Percentiles rank a stretch among this genome's conserved stretches.
Conservation (phyloP, 148 eudicot genomes). For the Chenopodium quinoa region DNA sequence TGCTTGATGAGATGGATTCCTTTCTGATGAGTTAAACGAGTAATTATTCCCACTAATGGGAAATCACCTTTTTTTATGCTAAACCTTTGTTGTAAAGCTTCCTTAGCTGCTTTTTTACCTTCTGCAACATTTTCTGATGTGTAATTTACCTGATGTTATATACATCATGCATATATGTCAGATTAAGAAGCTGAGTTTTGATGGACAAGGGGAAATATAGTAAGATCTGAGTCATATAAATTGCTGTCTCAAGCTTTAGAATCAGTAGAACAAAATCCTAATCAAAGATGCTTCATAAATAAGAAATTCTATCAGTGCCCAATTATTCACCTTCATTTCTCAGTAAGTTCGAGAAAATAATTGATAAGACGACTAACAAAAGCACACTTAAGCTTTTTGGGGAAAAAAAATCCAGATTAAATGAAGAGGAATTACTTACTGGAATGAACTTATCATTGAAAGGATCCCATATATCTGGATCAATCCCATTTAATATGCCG, state of each 20-base stretch:
- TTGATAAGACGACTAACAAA: neutral
- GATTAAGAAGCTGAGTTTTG: neutral
- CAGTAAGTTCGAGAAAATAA: neutral
- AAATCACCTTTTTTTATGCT: slow-evolving; percentile 67
- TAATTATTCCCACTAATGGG: slow-evolving; percentile 79
- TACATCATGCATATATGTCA: slow-evolving; percentile 3
- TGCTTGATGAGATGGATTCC: slow-evolving; percentile 97
- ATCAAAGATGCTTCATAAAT: neutral
- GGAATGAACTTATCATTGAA: slow-evolving; percentile 85
- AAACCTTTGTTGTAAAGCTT: slow-evolving; percentile 82
- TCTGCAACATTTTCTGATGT: slow-evolving; percentile 84
- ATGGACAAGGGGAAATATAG: neutral
- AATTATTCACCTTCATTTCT: neutral
- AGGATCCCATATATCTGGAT: slow-evolving; percentile 96
- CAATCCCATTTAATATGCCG: slow-evolving; percentile 96
- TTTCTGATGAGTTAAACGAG: slow-evolving; percentile 97
- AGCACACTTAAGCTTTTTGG: neutral
- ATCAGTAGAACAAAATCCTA: slow-evolving; percentile 5
- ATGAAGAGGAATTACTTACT: slow-evolving; percentile 45
- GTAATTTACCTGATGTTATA: slow-evolving; percentile 59
- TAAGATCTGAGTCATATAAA: neutral
- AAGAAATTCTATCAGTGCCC: no score
- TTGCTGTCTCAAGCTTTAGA: neutral
- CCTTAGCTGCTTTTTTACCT: slow-evolving; percentile 91
- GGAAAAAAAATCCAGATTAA: neutral